Conservation (phyloP, 2,329 filamentous ascomycete genomes). For the Fusarium verrucosum region DNA sequence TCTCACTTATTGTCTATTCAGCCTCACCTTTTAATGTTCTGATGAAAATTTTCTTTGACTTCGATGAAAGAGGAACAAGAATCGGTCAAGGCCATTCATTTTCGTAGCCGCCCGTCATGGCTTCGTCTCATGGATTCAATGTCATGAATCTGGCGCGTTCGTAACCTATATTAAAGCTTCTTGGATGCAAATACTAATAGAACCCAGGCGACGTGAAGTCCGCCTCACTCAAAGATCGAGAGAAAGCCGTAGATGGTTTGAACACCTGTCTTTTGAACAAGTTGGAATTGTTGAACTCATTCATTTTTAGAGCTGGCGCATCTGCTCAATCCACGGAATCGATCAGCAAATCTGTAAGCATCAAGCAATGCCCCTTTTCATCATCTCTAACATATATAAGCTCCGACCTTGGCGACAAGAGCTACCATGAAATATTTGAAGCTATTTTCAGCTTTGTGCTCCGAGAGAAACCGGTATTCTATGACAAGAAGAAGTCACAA, state of each 20-base stretch:
- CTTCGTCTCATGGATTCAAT: slow-evolving; percentile 47
- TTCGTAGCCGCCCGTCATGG: slow-evolving; percentile 43
- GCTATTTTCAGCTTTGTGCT: slow-evolving; percentile 76
- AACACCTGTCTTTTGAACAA: neutral
- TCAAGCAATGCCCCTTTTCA: neutral
- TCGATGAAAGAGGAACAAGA: slow-evolving; percentile 5
- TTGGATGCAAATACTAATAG: slow-evolving; percentile 18
- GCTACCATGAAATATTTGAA: slow-evolving; percentile 85
- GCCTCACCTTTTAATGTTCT: neutral
- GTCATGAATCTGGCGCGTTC: slow-evolving; percentile 51
- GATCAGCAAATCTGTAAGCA: slow-evolving; percentile 50
- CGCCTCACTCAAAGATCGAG: slow-evolving; percentile 51
- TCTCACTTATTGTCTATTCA: neutral
- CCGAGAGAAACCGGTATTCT: slow-evolving; percentile 72
- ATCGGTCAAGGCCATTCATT: neutral
- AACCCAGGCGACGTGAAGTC: slow-evolving; percentile 49
- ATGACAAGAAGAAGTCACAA: slow-evolving; percentile 61
- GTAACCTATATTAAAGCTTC: slow-evolving; percentile 13
- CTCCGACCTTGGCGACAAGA: slow-evolving; percentile 71
- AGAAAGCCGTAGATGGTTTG: slow-evolving; percentile 54
- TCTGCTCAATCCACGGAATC: slow-evolving; percentile 52
- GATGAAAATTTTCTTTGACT: neutral
- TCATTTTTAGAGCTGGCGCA: slow-evolving; percentile 49
- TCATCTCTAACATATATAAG: slow-evolving; percentile 39
- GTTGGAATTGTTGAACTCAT: slow-evolving; percentile 1